These are phyloP conservation scores for Ganoderma leucocontextum DNA, from an alignment of 1,284 basidiomycete species.

Conservation along the genomic window DNA sequence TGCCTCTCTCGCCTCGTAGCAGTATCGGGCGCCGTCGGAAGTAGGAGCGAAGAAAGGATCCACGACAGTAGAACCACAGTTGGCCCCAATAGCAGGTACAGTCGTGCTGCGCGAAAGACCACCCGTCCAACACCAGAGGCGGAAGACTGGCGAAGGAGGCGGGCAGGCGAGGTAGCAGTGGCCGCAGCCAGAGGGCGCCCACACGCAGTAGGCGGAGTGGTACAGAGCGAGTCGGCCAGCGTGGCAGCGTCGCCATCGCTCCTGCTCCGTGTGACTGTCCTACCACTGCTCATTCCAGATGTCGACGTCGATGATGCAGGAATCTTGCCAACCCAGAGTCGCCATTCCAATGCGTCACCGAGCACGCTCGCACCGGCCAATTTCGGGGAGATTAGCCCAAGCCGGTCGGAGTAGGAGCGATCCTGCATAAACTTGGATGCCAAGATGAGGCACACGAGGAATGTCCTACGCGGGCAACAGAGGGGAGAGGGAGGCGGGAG, in stretches of 20 bases:
- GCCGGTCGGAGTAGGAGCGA: slow-evolving; percentile 90
- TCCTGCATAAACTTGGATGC: slow-evolving; percentile 95
- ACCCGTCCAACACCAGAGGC: slow-evolving; percentile 25
- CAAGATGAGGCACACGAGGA: slow-evolving; percentile 87
- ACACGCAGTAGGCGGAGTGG: slow-evolving; percentile 30
- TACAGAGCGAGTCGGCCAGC: slow-evolving; percentile 24
- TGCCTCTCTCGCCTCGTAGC: slow-evolving; percentile 22
- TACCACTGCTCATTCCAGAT: slow-evolving; percentile 15
- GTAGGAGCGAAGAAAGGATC: slow-evolving; percentile 9
- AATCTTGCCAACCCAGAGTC: slow-evolving; percentile 82
- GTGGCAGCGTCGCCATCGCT: slow-evolving; percentile 37
- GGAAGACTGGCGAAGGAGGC: slow-evolving; percentile 16
- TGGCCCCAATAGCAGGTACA: slow-evolving; percentile 29
- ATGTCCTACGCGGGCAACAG: slow-evolving; percentile 87
- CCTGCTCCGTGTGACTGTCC: slow-evolving; percentile 35
- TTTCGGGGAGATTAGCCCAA: slow-evolving; percentile 88
- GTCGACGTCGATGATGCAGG: slow-evolving; percentile 26
- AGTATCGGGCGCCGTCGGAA: slow-evolving; percentile 8
- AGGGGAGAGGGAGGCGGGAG: slow-evolving; percentile 75
- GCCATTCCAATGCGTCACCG: slow-evolving; percentile 82
- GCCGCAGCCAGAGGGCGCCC: slow-evolving; percentile 28
- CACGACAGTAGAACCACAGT: slow-evolving; percentile 12
- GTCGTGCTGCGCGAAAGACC: slow-evolving; percentile 38
- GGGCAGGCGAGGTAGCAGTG: slow-evolving; percentile 9
- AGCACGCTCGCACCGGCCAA: slow-evolving; percentile 85